Conservation (phyloP, 371 early-diverging fungal genomes). For the Conidiobolus incongruus region DNA sequence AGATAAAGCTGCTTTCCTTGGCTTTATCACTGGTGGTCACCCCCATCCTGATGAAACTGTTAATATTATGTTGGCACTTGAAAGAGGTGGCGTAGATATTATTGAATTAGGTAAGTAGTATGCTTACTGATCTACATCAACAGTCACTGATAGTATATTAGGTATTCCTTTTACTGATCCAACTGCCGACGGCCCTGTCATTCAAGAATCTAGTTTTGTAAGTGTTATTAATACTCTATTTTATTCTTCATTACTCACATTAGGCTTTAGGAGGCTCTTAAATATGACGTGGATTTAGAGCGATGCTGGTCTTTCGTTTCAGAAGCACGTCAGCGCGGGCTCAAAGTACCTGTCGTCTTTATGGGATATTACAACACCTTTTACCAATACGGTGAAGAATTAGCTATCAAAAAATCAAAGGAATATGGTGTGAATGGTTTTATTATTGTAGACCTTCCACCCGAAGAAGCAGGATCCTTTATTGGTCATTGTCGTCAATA, state of each 20-base stretch:
- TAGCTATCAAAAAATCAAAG: constrained; percentile 55
- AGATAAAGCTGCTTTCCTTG: constrained; percentile 77
- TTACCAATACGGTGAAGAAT: constrained; percentile 72
- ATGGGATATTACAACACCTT: constrained; percentile 98
- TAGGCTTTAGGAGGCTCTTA: constrained; percentile 35
- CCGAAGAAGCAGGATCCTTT: constrained; percentile 81
- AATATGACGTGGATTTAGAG: constrained; percentile 49
- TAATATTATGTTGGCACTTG: constrained; percentile 58
- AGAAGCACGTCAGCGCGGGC: constrained; percentile 58
- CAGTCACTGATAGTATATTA: constrained; percentile 5
- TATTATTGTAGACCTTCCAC: constrained; percentile 90
- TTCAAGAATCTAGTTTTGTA: constrained; percentile 77
- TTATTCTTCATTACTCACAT: background rate
- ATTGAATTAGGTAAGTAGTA: constrained; percentile 67
- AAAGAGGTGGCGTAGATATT: constrained; percentile 86
- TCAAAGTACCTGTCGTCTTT: constrained; percentile 77
- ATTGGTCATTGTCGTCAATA: constrained; percentile 39
- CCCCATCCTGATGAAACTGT: constrained; percentile 55
- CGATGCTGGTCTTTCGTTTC: constrained; percentile 57
- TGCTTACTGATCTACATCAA: background rate
- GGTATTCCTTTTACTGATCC: constrained; percentile 96
- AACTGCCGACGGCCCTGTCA: constrained; percentile 89
- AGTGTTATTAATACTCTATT: constrained; percentile 5
- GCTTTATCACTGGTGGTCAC: constrained; percentile 83
- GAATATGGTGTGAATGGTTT: constrained; percentile 83